phyloP scores from a whole-genome alignment of 1,139 yeast species.

The Scheffersomyces cryptocercus region DNA sequence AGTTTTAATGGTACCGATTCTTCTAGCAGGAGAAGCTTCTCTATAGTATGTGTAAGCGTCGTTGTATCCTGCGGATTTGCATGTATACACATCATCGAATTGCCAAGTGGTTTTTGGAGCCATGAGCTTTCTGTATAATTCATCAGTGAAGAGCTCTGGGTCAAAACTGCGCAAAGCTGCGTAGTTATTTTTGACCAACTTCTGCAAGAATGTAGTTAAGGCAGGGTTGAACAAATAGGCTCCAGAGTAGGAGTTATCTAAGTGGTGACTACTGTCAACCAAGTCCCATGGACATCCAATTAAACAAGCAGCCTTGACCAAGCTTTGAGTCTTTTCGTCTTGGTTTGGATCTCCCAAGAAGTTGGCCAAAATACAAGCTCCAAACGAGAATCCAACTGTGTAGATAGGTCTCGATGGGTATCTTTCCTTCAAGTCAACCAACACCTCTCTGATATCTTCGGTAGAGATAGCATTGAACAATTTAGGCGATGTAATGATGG shows the following conservation, averaged over 20 bases:
- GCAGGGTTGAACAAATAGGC: constrained; percentile 61
- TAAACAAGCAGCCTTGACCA: constrained; percentile 64
- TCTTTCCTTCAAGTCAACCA: constrained; percentile 50
- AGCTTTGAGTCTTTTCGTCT: constrained; percentile 28
- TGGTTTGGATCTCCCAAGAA: constrained; percentile 46
- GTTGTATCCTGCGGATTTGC: constrained; percentile 69
- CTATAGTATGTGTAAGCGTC: constrained; percentile 73
- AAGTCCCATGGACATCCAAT: constrained; percentile 35
- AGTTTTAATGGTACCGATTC: constrained; percentile 55
- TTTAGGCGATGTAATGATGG: constrained; percentile 72
- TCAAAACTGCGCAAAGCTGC: constrained; percentile 45
- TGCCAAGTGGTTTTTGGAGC: constrained; percentile 46
- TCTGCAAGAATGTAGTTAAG: constrained; percentile 64
- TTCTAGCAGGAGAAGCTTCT: constrained; percentile 62
- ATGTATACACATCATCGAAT: constrained; percentile 73
- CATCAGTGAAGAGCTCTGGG: constrained; percentile 34
- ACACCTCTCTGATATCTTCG: constrained; percentile 65
- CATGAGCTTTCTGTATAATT: constrained; percentile 30
- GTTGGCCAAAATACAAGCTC: constrained; percentile 57
- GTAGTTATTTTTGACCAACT: constrained; percentile 63
- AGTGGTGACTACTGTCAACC: constrained; percentile 44
- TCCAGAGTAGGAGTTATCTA: constrained; percentile 61
- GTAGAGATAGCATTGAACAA: constrained; percentile 77
- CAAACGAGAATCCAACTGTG: constrained; percentile 83
- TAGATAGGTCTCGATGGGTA: constrained; percentile 76